Conservation (phyloP, 208 protist genomes). For the Trypanosoma mega region DNA sequence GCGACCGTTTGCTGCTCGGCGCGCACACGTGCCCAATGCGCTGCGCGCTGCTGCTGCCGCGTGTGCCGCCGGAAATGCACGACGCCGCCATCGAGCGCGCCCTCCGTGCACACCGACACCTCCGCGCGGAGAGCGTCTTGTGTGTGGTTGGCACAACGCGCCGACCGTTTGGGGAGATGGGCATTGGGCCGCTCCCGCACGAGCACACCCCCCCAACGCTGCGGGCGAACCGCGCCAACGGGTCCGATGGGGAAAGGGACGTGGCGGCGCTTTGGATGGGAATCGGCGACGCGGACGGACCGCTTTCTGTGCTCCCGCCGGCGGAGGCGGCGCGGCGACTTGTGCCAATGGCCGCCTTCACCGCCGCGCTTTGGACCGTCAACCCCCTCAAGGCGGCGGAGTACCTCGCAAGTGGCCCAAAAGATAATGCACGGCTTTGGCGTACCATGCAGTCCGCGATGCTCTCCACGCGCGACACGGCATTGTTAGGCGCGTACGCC, state of each 20-base stretch:
- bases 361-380: slow-evolving; percentile 61
- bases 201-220: no score
- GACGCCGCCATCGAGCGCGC: slow-evolving; percentile 63
- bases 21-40: slow-evolving; percentile 46
- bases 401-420: slow-evolving; percentile 44
- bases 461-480: slow-evolving; percentile 80
- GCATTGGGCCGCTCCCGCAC: slow-evolving; percentile 30
- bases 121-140: slow-evolving; percentile 45
- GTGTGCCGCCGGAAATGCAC: slow-evolving; percentile 40
- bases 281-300: slow-evolving; percentile 35
- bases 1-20: slow-evolving; percentile 80
- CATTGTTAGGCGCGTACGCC: slow-evolving; percentile 55
- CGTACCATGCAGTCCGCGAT: slow-evolving; percentile 78
- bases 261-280: slow-evolving; percentile 41
- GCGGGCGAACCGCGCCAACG: no score
- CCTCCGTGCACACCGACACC: slow-evolving; percentile 51
- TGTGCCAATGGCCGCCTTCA: slow-evolving; percentile 61
- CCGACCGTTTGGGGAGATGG: slow-evolving; percentile 58
- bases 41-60: slow-evolving; percentile 65
- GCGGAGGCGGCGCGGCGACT: slow-evolving; percentile 19
- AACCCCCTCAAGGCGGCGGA: slow-evolving; percentile 38
- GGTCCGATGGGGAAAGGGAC: no score
- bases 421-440: slow-evolving; percentile 61
- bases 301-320: slow-evolving; percentile 23
- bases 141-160: slow-evolving; percentile 37